Conservation (phyloP, 345 rosid genomes). For the Capsella bursapastoris region DNA sequence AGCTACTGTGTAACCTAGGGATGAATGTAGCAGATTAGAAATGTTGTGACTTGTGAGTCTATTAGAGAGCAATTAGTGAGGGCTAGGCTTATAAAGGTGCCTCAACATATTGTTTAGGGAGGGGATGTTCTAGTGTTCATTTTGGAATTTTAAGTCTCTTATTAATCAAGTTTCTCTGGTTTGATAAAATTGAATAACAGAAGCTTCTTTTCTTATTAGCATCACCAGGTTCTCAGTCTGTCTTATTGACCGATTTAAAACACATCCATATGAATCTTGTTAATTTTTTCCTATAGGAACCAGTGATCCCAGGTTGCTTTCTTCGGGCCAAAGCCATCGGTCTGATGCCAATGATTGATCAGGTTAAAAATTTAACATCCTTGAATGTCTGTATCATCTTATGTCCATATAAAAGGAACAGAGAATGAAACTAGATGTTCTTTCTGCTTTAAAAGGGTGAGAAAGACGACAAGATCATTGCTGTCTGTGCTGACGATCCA, state of each 20-base stretch:
- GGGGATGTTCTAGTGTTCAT: neutral
- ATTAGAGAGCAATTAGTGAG: neutral
- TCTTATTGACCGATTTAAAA: neutral
- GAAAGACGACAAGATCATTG: conserved; percentile 99
- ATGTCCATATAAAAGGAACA: neutral
- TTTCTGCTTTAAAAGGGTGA: conserved; percentile 67
- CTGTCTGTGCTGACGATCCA: conserved; percentile 99
- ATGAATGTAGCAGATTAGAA: conserved; percentile 6
- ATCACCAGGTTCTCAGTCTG: neutral
- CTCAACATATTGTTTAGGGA: neutral
- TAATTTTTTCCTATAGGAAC: conserved; percentile 61
- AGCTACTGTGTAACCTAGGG: conserved; percentile 28
- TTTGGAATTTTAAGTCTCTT: neutral
- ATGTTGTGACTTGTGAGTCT: neutral
- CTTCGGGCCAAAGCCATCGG: conserved; percentile 98
- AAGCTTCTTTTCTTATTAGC: neutral
- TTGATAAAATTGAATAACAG: neutral
- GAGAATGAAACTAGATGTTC: neutral
- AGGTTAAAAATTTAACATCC: conserved; percentile 51
- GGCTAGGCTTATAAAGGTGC: neutral
- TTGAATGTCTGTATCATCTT: conserved; percentile 26
- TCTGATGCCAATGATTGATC: conserved; percentile 99
- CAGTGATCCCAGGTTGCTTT: conserved; percentile 97
- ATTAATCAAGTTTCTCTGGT: neutral
- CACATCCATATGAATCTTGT: conserved; percentile 15